These are phyloP conservation scores for Xylaria multiplex DNA, from an alignment of 2,329 filamentous ascomycete genomes.

Conservation along the genomic window DNA sequence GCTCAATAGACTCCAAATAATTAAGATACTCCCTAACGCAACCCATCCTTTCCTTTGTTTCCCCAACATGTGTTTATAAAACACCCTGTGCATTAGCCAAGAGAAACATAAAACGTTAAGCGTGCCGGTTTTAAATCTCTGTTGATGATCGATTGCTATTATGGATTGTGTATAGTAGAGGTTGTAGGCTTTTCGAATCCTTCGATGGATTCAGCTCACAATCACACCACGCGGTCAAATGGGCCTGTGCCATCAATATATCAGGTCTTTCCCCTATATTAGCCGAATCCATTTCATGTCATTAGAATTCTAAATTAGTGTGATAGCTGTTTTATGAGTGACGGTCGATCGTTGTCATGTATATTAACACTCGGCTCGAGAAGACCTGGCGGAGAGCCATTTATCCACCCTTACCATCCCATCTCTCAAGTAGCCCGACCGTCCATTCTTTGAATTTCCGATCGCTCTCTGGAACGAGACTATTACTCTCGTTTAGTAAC, in stretches of 20 bases:
- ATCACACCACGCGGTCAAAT: neutral
- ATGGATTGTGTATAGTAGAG: slow-evolving; percentile 13
- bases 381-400: neutral
- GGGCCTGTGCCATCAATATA: neutral
- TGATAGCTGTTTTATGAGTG: neutral
- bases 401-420: slow-evolving; percentile 46
- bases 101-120: slow-evolving; percentile 44
- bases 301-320: neutral
- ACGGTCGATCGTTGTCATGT: neutral
- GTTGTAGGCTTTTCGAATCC: neutral
- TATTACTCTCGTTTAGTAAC: slow-evolving; percentile 60
- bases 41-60: slow-evolving; percentile 63
- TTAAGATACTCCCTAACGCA: slow-evolving; percentile 48
- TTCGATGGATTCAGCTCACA: neutral
- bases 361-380: neutral
- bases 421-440: slow-evolving; percentile 70
- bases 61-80: slow-evolving; percentile 63
- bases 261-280: neutral
- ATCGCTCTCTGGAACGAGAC: slow-evolving; percentile 64
- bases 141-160: neutral
- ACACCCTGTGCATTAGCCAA: slow-evolving; percentile 71
- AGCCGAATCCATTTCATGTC: neutral
- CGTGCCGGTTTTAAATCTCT: neutral
- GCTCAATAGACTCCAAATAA: slow-evolving; percentile 63
- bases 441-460: slow-evolving; percentile 72